A percentile compares a stretch with the other conserved stretches of the same genome.
Evolutionary conservation across 2,329 filamentous ascomycete genomes (phyloP).

Genomic region (Hawksworthiomyces lignivorus): DNA sequence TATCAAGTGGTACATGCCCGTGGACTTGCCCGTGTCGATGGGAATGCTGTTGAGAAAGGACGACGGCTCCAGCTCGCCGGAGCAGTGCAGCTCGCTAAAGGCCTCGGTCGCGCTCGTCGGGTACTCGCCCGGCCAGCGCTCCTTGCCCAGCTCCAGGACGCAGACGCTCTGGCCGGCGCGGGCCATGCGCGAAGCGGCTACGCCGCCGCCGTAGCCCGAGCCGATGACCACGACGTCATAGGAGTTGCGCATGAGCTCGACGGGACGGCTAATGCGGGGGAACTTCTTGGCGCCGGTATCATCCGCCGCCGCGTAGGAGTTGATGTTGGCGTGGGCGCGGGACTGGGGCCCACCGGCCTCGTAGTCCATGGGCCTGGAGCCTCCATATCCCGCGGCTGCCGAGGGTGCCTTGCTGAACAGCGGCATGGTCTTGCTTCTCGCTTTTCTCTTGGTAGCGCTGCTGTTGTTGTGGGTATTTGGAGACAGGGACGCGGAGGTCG

Average conservation of each 20-base stretch:
- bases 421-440: slow-evolving; percentile 3
- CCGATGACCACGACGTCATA: slow-evolving; percentile 64
- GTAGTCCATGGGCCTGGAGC: slow-evolving; percentile 21
- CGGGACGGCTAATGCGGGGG: slow-evolving; percentile 47
- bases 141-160: slow-evolving; percentile 55
- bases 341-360: slow-evolving; percentile 27
- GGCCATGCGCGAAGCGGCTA: slow-evolving; percentile 58
- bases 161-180: slow-evolving; percentile 54
- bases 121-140: slow-evolving; percentile 61
- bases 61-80: slow-evolving; percentile 42
- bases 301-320: slow-evolving; percentile 22
- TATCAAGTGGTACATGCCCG: slow-evolving; percentile 56
- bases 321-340: slow-evolving; percentile 21
- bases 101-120: slow-evolving; percentile 41
- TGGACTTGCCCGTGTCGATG: slow-evolving; percentile 44
- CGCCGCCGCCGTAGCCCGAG: slow-evolving; percentile 60
- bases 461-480: not conserved
- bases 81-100: slow-evolving; percentile 45
- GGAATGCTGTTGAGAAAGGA: slow-evolving; percentile 30
- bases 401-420: not conserved
- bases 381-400: not conserved
- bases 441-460: not conserved
- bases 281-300: slow-evolving; percentile 23
- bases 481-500: not conserved
- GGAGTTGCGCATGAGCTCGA: slow-evolving; percentile 46